phyloP scores from a whole-genome alignment of 164 flowering plant species.

The Nymphaea thermarum region DNA sequence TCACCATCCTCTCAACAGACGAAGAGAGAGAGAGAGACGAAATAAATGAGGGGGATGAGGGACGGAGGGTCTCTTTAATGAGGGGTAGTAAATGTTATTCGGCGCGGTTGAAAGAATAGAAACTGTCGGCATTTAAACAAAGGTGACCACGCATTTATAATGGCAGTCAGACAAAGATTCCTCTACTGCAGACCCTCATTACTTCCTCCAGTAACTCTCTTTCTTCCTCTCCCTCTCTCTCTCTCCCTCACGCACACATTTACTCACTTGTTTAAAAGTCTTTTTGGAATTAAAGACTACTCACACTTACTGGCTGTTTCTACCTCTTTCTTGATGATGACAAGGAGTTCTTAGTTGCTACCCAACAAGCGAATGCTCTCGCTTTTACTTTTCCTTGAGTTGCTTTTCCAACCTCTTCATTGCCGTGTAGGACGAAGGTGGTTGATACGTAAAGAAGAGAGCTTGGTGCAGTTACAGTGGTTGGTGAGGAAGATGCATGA shows the following conservation, averaged over 20 bases:
- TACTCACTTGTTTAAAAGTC: not conserved
- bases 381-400: no score
- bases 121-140: not conserved
- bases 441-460: not conserved
- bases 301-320: not conserved
- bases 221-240: not conserved
- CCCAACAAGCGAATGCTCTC: no score
- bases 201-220: not conserved
- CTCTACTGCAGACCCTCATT: not conserved
- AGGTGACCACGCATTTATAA: not conserved
- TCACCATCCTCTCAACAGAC: not conserved
- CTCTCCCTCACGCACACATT: not conserved
- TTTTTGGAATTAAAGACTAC: not conserved
- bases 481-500: no score
- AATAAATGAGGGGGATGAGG: not conserved
- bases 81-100: not conserved
- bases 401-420: not conserved
- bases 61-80: not conserved
- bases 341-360: not conserved
- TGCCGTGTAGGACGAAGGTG: not conserved
- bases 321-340: not conserved
- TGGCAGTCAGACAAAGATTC: not conserved
- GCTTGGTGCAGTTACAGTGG: not conserved
- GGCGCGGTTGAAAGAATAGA: not conserved
- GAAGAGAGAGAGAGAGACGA: not conserved